Base-by-base conservation (phyloP, 2,329 filamentous ascomycete species). In the Coniella vitis region DNA sequence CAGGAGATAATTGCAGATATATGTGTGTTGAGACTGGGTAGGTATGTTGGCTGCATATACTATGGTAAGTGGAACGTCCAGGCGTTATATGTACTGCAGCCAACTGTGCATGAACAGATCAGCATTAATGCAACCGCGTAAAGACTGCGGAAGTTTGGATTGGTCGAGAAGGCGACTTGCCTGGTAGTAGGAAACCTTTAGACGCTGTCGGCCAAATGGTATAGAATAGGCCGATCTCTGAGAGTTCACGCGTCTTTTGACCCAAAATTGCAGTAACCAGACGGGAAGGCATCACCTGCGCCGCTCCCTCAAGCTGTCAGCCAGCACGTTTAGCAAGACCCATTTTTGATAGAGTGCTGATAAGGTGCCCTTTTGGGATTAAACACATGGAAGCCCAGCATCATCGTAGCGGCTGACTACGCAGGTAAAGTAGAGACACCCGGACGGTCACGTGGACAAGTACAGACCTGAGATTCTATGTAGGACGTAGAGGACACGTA, bases 331-430 rank as follows among this genome's bases (percentile, higher is more conserved):
- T 20, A 29, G 14, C 13, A 20, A 39, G 45, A 22, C 21, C 45
- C 45, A 47, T 35, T 32, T 47, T 47, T 47, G 45, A 47, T 47
- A 47, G 38, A 31, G 25, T 12, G 12, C n/a, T 32, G 45, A 47
- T 47, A 47, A 47, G 37, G 4, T 20, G 25, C n/a, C 31, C 45
- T 36, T 32, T 13, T 40, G 9, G n/a, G 14, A 35, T 29, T 7
- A 36, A 20, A n/a, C 29, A 20, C 31, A 47, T 16, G n/a, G n/a
- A 29, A 37, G 38, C 31, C 31, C 41, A 47, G 12, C 45, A 47
- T 25, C 16, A 20, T n/a, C 12, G 16, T 47, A 47, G 35, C 37
- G 7, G 31, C 19, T 16, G 8, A 22, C 25, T 32, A 22, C n/a
- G n/a, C n/a, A n/a, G n/a, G n/a, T n/a, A n/a, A n/a, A n/a, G n/a